Percentiles rank a stretch among this genome's conserved stretches.
These are phyloP conservation scores for Alisma plantagoaquatica DNA, from an alignment of 106 monocot genomes.

Conservation along the genomic window DNA sequence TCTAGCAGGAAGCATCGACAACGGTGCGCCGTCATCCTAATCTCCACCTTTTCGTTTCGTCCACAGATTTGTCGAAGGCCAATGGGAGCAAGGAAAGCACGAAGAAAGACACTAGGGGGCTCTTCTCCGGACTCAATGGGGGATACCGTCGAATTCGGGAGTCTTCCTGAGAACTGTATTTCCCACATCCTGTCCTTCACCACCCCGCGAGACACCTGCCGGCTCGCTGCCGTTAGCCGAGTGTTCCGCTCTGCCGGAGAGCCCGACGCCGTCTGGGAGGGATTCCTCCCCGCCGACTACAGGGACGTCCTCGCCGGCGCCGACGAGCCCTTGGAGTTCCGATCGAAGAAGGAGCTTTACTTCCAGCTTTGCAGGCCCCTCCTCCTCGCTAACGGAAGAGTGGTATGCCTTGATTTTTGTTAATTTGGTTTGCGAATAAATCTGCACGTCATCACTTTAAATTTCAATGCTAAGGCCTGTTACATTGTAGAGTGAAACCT, in stretches of 20 bases:
- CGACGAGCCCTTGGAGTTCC: slow-evolving; percentile 3
- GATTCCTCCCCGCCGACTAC: slow-evolving; percentile 39
- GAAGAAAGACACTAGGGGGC: too few relatives aligned
- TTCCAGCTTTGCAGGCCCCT: slow-evolving; percentile 26
- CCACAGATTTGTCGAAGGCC: too few relatives aligned
- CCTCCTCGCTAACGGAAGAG: neutral
- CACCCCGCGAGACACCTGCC: slow-evolving; percentile 31
- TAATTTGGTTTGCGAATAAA: too few relatives aligned
- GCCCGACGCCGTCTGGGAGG: slow-evolving; percentile 37
- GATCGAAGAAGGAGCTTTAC: slow-evolving; percentile 40
- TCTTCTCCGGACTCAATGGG: too few relatives aligned
- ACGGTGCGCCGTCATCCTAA: too few relatives aligned
- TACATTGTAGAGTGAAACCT: neutral
- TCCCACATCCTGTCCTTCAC: slow-evolving; percentile 32
- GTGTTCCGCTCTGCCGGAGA: slow-evolving; percentile 25
- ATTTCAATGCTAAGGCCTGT: neutral
- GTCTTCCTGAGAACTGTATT: slow-evolving; percentile 35
- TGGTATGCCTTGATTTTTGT: too few relatives aligned
- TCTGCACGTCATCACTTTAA: too few relatives aligned
- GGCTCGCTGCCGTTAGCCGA: slow-evolving; percentile 18
- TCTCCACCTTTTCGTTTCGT: too few relatives aligned
- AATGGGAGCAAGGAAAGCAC: too few relatives aligned
- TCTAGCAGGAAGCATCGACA: too few relatives aligned
- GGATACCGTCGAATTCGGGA: too few relatives aligned
- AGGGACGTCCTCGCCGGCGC: slow-evolving; percentile 15